Evolutionary conservation across 805 yeast species (phyloP), one percentile per base, ranked within the genome.

Genomic region (Wickerhamomyces mucosus): DNA sequence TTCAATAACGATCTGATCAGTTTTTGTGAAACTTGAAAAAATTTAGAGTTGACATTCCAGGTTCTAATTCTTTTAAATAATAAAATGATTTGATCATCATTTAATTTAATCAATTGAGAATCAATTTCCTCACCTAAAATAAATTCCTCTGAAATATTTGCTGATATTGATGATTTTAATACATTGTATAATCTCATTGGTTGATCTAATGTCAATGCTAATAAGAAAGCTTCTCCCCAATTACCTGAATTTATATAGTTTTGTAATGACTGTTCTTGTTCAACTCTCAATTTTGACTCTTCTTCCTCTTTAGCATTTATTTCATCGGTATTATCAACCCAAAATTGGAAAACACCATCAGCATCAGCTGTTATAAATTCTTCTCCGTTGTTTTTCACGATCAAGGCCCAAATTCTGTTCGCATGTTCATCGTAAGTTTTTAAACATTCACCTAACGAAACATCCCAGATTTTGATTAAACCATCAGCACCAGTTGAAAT

Each of bases 341-440:
- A 92, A 25, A 84, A 64, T 31, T 84, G 80, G 42, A 92, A 71
- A 17, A 84, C 78, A 34, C 96, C 95, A 56, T 92, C 97, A 1
- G 96, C 96, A 56, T 92, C 97, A 0, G 96, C 97, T 36, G 83
- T 73, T 0, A 84, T 72, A 36, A 92, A 67, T 36, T 69, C 67
- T 13, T 68, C 69, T 17, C 94, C 89, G 44, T 78, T 81, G 21
- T 72, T 59, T 38, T 72, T 66, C 1, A 69, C 61, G 34, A 80
- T 75, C 33, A 92, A 55, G 0, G 96, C 82, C 99, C 98, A 92
- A 30, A 92, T 84, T 59, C 95, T 75, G 55, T 89, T 92, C 38
- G 77, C 84, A 52, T 92, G 99, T 48, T 84, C 94, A 57, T 89
- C 97, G 29, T 88, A 65, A 0, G 97, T 89, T 36, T 78, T 75